These are phyloP conservation scores for Penicillium digitatum DNA, from an alignment of 2,329 filamentous ascomycete species.

Conservation along the genomic window DNA sequence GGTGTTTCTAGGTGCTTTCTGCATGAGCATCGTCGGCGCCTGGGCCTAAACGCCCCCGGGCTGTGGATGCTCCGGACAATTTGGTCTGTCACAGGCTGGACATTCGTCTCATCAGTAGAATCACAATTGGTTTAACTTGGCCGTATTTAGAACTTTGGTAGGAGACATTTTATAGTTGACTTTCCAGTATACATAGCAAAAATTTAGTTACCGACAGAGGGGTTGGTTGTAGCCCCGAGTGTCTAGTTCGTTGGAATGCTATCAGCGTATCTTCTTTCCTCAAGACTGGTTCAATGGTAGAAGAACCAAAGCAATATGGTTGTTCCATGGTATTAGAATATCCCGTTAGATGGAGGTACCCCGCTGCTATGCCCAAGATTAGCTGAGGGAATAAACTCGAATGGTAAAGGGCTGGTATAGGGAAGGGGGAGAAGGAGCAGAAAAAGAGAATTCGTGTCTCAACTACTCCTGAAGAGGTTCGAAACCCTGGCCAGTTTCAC, in stretches of 20 bases:
- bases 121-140: no score
- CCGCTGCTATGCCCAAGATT: no score
- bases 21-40: conserved; percentile 70
- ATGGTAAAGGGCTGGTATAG: background rate
- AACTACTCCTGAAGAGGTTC: background rate
- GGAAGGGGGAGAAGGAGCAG: background rate
- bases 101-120: background rate
- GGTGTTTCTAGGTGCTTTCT: conserved; percentile 60
- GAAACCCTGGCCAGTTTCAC: background rate
- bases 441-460: background rate
- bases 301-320: background rate
- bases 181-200: background rate
- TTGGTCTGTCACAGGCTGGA: background rate
- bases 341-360: background rate
- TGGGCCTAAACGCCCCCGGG: conserved; percentile 56
- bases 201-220: background rate
- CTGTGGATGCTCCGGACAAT: background rate
- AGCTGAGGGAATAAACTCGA: background rate
- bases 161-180: no score
- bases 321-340: background rate
- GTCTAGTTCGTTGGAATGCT: background rate
- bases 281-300: no score
- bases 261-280: background rate
- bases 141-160: background rate
- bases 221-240: background rate